phyloP scores from a whole-genome alignment of 208 protist genomes.

The Wallacemonas sp. region DNA sequence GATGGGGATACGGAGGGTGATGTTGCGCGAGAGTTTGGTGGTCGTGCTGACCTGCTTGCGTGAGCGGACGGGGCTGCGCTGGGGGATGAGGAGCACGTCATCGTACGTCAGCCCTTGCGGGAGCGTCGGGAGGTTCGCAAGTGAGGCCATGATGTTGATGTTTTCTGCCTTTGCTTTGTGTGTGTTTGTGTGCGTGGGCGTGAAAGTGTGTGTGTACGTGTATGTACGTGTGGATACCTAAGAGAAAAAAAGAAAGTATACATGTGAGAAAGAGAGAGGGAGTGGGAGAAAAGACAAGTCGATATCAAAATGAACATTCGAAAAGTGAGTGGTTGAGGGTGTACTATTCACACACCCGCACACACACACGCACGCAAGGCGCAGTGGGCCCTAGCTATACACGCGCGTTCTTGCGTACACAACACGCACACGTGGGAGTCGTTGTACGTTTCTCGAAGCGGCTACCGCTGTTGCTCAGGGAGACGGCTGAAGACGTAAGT shows the following conservation, averaged over 20 bases:
- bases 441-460: no score
- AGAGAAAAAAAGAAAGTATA: constrained; percentile 10
- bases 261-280: constrained; percentile 5
- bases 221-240: background rate
- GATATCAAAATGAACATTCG: background rate
- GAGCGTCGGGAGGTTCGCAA: constrained; percentile 31
- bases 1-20: constrained; percentile 79
- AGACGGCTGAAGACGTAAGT: no score
- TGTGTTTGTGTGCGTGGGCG: background rate
- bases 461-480: no score
- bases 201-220: background rate
- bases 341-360: background rate
- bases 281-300: background rate
- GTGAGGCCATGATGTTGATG: constrained; percentile 28
- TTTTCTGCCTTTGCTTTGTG: background rate
- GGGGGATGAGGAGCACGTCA: constrained; percentile 88
- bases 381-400: no score
- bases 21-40: constrained; percentile 73
- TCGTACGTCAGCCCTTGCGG: constrained; percentile 84
- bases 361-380: background rate
- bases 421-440: no score
- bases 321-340: background rate
- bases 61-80: constrained; percentile 70
- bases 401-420: no score
- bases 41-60: constrained; percentile 64